Percentiles rank a stretch among this genome's conserved stretches.
phyloP scores from a whole-genome alignment of 306 rosid species.

The Hylodesmum podocarpum region DNA sequence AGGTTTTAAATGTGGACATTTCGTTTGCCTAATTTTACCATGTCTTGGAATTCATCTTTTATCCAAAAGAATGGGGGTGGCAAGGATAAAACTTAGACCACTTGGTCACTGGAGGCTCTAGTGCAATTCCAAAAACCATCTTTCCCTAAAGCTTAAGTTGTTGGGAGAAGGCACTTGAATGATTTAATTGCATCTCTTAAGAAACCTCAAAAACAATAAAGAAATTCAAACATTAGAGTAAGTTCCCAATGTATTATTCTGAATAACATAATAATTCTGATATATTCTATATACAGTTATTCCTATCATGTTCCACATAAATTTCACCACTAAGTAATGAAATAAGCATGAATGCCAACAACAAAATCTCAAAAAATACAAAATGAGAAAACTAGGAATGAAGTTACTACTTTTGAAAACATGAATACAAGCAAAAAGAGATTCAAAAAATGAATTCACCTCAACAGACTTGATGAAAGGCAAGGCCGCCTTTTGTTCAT shows the following conservation, averaged over 20 bases:
- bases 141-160: not conserved
- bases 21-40: too few relatives aligned
- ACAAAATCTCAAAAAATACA: conserved; percentile 1
- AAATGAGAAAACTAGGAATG: not conserved
- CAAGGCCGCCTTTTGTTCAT: conserved; percentile 77
- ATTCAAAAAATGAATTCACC: conserved; percentile 52
- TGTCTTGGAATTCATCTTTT: too few relatives aligned
- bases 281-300: not conserved
- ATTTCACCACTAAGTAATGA: not conserved
- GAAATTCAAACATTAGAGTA: not conserved
- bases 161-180: not conserved
- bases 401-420: not conserved
- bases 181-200: not conserved
- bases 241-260: not conserved
- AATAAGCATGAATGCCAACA: conserved; percentile 5
- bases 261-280: not conserved
- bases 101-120: not conserved
- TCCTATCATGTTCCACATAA: not conserved
- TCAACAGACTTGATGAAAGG: conserved; percentile 84
- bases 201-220: not conserved
- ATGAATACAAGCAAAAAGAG: conserved; percentile 25
- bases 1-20: not conserved
- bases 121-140: not conserved
- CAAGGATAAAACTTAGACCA: not conserved
- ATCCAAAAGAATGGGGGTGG: too few relatives aligned